Base-by-base conservation (phyloP, 768 basidiomycete genomes). In the Clathrus columnatus region DNA sequence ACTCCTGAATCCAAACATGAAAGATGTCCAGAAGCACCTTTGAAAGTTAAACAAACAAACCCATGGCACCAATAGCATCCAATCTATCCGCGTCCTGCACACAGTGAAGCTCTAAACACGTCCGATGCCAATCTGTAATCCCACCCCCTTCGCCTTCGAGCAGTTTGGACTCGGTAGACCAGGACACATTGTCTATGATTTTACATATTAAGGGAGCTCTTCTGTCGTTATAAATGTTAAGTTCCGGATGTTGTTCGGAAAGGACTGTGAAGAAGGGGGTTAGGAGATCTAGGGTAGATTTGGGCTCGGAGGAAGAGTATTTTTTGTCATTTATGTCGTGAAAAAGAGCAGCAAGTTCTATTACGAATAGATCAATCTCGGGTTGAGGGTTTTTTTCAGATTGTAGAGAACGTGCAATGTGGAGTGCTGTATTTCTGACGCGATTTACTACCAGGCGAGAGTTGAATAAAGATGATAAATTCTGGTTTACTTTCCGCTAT, bases 281-380 rank as follows among this genome's bases (percentile, higher is more conserved):
- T 66, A 89, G 85, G 64, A 79, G 87, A 54, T 71, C 68, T 67
- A 80, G 81, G 5, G 84, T 79, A 64, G 87, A 80, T 17, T 77
- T 72, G 11, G 80, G 77, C 61, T 79, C 68, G 53, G 73, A 74
- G 11, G 82, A 71, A 17, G 84, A 82, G 63, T 91, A 90, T 73
- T 91, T 91, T 71, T 86, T 88, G 76, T 91, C 88, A 29, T 89
- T 72, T 42, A 92, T 76, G 67, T 95, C 91, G 63, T 94, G 92
- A 45, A 94, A 78, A 36, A 95, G 77, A n/a, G 92, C 86, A 27
- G 87, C 85, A 47, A 94, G 72, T 67, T 94, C 91, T 21, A 94
- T 78, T 5, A 82, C 77, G 20, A 93, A 70, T 1, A 92, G 68
- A 70, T 94, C 88, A 36, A 36, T 36, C n/a, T 36, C 14, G 7